Base-by-base conservation (phyloP, 768 basidiomycete species). In the Rossbeevera mucosa region DNA sequence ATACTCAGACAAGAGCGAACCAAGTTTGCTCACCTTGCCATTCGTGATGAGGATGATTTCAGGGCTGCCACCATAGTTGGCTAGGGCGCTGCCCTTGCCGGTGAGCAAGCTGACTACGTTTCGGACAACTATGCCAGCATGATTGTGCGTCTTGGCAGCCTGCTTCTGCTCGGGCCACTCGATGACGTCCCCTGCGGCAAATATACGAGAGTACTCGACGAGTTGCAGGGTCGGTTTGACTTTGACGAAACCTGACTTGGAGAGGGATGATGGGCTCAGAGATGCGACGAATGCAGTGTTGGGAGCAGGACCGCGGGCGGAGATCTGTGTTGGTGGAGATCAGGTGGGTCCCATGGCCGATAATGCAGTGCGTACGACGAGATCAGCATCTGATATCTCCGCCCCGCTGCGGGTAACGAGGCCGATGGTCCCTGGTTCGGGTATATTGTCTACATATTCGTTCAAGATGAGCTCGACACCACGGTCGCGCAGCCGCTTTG, bases 111-210 rank as follows among this genome's bases (percentile, higher is more conserved):
- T 64, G 0, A 80, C 28, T 14, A 85, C 64, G 52, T 88, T 88
- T 25, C 72, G 66, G 2, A 69, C 71, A 31, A 81, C 70, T 33
- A 85, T 53, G 0, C 16, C 47, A 22, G 59, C 74, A 54, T 88
- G 86, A 5, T 58, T 59, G 2, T 44, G 21, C 0, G 70, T 71
- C 63, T 87, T 86, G 14, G 67, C 72, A 0, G 67, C 68, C 44
- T 79, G 83, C 58, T 86, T 86, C 65, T 86, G 80, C 64, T 86
- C 86, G 1, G 67, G 51, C 72, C 78, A 81, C 33, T 83, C 80
- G 54, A 82, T 77, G 52, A 83, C 74, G 59, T 89, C 86, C 2
- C 86, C 86, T 2, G 69, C 73, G 0, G 86, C 88, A 51, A 83
- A 87, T 13, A 88, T 78, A 52, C 74, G 73, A 0, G 79, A 69